Conservation (phyloP, 441 rosid species). For the Capsella rubella region DNA sequence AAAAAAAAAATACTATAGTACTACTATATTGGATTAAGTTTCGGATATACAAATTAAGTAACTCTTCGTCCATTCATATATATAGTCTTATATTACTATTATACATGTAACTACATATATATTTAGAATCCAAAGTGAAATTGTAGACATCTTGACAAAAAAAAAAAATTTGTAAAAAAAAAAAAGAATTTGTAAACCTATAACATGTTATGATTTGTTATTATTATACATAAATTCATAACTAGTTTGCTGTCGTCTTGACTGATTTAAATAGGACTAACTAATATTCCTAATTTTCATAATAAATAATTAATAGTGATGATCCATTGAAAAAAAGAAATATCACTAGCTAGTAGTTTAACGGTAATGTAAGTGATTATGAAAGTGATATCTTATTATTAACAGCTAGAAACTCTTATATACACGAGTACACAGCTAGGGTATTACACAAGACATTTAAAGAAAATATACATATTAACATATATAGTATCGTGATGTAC, state of each 20-base stretch:
- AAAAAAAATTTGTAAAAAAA: not conserved
- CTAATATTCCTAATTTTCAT: too few relatives aligned
- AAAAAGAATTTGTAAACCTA: not conserved
- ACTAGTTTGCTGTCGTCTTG: not conserved
- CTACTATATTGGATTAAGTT: not conserved
- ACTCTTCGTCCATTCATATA: not conserved
- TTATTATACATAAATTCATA: not conserved
- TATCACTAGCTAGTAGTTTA: not conserved
- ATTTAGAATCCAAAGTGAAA: not conserved
- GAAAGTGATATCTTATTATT: too few relatives aligned
- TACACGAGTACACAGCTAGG: too few relatives aligned
- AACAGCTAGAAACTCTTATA: too few relatives aligned
- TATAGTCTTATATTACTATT: not conserved
- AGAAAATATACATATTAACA: too few relatives aligned
- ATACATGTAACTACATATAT: conserved; percentile 7
- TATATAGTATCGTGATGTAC: too few relatives aligned
- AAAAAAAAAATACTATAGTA: not conserved
- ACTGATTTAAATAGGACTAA: not conserved
- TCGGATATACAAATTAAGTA: not conserved
- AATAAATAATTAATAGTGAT: not conserved
- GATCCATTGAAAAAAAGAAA: not conserved
- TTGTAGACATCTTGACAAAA: not conserved
- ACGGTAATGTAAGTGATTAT: too few relatives aligned
- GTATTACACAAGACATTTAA: too few relatives aligned
- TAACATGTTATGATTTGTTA: not conserved